These are phyloP conservation scores for Cyclotella baltica DNA, from an alignment of 108 stramenopile species.

Conservation along the genomic window DNA sequence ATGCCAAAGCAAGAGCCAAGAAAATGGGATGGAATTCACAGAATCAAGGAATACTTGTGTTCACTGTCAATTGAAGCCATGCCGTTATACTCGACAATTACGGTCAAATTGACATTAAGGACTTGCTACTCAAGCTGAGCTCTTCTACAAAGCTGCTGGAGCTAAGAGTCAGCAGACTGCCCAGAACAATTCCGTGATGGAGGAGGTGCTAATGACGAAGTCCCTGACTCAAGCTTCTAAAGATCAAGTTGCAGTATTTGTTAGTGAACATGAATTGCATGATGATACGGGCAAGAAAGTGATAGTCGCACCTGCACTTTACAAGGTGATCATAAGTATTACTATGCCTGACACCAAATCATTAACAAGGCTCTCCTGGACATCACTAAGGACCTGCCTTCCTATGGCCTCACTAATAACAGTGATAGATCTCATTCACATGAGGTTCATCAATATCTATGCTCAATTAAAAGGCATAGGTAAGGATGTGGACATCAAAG, in stretches of 20 bases:
- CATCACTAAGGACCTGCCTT: neutral
- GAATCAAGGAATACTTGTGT: neutral
- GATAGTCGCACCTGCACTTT: neutral
- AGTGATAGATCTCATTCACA: slow-evolving; percentile 4
- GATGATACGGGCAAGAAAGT: neutral
- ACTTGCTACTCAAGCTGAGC: neutral
- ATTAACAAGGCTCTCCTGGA: slow-evolving; percentile 12
- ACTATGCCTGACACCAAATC: slow-evolving; percentile 4
- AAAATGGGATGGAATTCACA: neutral
- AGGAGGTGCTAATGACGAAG: neutral
- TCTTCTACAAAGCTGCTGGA: slow-evolving; percentile 6
- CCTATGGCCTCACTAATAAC: neutral
- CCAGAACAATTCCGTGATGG: slow-evolving; percentile 3
- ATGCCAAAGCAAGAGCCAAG: neutral
- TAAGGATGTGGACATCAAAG: neutral
- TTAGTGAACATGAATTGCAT: too few species aligned
- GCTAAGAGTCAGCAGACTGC: neutral
- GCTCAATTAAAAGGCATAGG: slow-evolving; percentile 12
- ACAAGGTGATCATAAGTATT: slow-evolving; percentile 9
- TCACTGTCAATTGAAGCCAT: neutral
- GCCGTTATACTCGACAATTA: neutral
- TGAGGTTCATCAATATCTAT: neutral
- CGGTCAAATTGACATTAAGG: neutral
- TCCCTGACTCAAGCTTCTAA: neutral
- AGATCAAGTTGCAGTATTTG: neutral